These are phyloP conservation scores for Penicillium silybi DNA, from an alignment of 495 filamentous ascomycete species.

Conservation along the genomic window DNA sequence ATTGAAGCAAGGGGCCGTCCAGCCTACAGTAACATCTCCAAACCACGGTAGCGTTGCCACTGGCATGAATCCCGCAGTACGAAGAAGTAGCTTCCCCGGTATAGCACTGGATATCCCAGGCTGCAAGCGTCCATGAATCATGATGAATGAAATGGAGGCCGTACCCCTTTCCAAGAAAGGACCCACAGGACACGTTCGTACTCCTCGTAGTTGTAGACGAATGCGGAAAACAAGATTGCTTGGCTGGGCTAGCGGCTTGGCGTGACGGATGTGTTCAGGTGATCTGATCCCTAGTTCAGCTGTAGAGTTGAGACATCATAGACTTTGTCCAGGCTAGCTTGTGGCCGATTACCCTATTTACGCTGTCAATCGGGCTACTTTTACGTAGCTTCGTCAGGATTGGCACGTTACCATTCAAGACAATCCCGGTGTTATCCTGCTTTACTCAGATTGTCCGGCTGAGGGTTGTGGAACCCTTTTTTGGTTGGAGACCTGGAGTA, in stretches of 20 bases:
- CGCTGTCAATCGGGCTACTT: neutral
- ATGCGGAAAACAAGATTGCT: conserved; percentile 10
- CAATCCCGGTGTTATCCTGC: neutral
- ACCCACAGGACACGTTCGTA: conserved; percentile 7
- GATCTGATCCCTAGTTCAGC: too few relatives aligned
- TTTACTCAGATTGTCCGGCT: neutral
- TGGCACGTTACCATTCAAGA: neutral
- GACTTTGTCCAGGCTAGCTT: neutral
- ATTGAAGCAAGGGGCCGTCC: neutral
- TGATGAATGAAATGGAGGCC: neutral
- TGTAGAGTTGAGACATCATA: too few relatives aligned
- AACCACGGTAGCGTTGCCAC: neutral
- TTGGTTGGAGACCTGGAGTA: neutral
- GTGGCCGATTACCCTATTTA: neutral
- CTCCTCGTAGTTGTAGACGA: conserved; percentile 1
- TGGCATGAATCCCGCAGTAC: neutral
- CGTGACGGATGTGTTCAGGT: neutral
- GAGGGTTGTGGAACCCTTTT: neutral
- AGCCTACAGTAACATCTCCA: neutral
- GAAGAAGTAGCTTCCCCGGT: neutral
- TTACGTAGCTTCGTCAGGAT: neutral
- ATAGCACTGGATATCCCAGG: neutral
- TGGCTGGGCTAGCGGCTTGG: conserved; percentile 18
- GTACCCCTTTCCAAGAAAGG: neutral
- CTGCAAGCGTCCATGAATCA: neutral